Base-by-base conservation (phyloP, 2,329 filamentous ascomycete genomes). In the Penicillium sp. region DNA sequence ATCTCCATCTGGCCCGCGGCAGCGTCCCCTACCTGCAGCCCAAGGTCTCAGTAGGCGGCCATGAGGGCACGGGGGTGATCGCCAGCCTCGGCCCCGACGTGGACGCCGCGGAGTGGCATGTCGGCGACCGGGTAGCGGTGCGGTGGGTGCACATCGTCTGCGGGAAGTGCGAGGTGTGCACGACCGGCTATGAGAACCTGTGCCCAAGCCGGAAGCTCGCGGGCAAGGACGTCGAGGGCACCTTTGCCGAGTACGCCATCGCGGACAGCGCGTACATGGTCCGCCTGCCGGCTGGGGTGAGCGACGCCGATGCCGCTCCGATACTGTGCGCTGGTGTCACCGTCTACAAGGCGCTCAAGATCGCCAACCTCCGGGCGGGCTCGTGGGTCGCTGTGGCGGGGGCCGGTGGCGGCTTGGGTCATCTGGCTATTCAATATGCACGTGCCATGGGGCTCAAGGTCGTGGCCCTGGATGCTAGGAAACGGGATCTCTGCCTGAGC, bases 51-150 rank as follows among this genome's bases (percentile, higher is more conserved):
- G 70, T 78, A 1, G 67, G 78, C 0, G 79, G 79, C 4, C 79
- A 81, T 48, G 79, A 81, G 58, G 79, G 78, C 8, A 74, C 79
- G 1, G 79, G 79, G 1, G 67, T 65, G 11, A 68, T 80, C 16
- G 73, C 68, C 4, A 66, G 61, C 24, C 57, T 80, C 1, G 79
- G 79, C 1, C 65, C 68, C 29, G 68, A 71, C 33, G 68, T 76
- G 27, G 55, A 60, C n/a, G 29, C 62, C 5, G 51, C 52, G 16
- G 39, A 60, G 24, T 61, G 65, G 57, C 56, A 62, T 27, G 44
- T 71, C 4, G 70, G 70, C 0, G 59, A 69, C 5, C 62, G 65
- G 5, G 68, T 66, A 1, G 63, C 63, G 0, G 54, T 65, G 10
- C 59, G 61, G 26, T 67, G 63, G 63, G 52, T 66, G 21, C 57